Conservation (phyloP, 345 rosid species). For the Pelargonium nanum region DNA sequence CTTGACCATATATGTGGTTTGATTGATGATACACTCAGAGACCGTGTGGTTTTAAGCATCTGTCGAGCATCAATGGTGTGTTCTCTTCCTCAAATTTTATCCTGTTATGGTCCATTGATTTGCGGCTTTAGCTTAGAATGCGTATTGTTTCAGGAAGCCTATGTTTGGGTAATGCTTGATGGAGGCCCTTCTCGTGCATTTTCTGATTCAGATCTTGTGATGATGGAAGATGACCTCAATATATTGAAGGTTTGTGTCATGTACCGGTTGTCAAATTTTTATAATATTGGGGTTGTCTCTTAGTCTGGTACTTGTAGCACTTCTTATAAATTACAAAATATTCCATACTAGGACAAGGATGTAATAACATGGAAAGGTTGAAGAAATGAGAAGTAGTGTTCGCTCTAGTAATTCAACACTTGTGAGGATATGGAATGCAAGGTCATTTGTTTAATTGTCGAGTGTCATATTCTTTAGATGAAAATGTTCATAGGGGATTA, state of each 20-base stretch:
- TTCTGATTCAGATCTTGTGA: slow-evolving; percentile 56
- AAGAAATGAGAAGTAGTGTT: neutral
- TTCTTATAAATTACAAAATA: neutral
- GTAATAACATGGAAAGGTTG: neutral
- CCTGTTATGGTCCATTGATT: neutral
- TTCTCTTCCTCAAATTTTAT: slow-evolving; percentile 10
- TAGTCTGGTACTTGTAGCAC: neutral
- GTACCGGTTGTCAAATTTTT: neutral
- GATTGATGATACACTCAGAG: slow-evolving; percentile 67
- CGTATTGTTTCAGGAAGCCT: slow-evolving; percentile 50
- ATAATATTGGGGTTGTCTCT: neutral
- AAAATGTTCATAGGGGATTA: neutral
- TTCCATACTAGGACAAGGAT: neutral
- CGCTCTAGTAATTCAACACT: neutral
- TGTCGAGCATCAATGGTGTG: slow-evolving; percentile 63
- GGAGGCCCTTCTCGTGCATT: slow-evolving; percentile 94
- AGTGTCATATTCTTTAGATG: neutral
- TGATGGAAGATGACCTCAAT: slow-evolving; percentile 79
- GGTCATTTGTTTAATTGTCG: neutral
- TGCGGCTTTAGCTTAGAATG: slow-evolving; percentile 5
- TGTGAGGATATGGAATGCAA: neutral
- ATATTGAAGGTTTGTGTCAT: slow-evolving; percentile 45
- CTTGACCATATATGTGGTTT: slow-evolving; percentile 67
- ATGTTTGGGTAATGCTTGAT: slow-evolving; percentile 70
- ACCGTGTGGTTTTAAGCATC: slow-evolving; percentile 69